Evolutionary conservation across 2,329 filamentous ascomycete genomes (phyloP), one percentile per base, ranked within the genome.

Genomic region (Fusarium guadeloupense): DNA sequence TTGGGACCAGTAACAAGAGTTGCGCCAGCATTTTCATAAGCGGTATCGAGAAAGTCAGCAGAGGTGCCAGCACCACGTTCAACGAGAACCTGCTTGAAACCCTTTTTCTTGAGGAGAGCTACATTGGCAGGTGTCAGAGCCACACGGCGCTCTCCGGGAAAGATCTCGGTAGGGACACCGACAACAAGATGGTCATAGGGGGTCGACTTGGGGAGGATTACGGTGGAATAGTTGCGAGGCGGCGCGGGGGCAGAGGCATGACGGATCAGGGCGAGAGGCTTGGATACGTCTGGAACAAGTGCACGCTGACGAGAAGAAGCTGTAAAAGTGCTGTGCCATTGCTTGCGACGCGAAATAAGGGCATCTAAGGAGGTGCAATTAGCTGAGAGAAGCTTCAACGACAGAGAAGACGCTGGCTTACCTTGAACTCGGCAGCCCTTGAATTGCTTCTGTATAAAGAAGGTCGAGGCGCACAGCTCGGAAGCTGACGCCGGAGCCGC

Each of bases 111-210:
- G 2, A 97, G 78, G 1, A 96, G 79, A 3, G 88, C 84, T 14
- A 93, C 91, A 78, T 96, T 96, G 62, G 91, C 86, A 2, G 93
- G 93, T 0, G 91, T 94, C 51, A 96, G 83, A 25, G 93, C 91
- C 13, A 96, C 92, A 44, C 93, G 90, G 35, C 89, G 87, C 78
- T 97, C 93, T 54, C 88, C 86, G 1, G 87, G 85, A 69, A 85
- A 92, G n/a, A 85, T 89, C 75, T 97, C 93, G 54, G 84, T 86
- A 13, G 92, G 92, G 5, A 95, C 85, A 54, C 92, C 92, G 41
- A 97, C 86, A 5, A 87, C 90, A 51, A 96, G 83, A 38, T 88
- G 80, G 17, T 83, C 79, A 74, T 93, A 96, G 1, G 92, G 90
- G 4, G 76, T 83, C 20, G 82, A 81, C 3, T 77, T 75, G 13